Evolutionary conservation across 2,329 filamentous ascomycete genomes (phyloP), one percentile per base, ranked within the genome.

Genomic region (Neonectria sp.): DNA sequence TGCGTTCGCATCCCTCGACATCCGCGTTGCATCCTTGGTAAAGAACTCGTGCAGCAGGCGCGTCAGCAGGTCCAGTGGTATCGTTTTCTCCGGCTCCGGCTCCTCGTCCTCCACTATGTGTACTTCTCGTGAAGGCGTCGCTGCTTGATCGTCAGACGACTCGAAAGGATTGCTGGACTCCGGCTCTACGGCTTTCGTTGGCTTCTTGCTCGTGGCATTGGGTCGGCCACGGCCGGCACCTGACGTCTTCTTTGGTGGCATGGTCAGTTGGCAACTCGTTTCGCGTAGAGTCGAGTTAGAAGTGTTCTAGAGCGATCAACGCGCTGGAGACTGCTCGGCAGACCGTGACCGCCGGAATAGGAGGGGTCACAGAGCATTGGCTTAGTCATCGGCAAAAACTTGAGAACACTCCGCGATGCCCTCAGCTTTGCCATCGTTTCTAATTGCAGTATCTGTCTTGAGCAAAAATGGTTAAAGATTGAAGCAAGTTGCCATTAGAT

Each of bases 1-100:
- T 7, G 84, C 86, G 78, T 95, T 93, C 4, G 94, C 94, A 76
- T 95, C 93, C 74, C 89, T 91, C 8, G 91, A 91, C 71, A 97
- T 90, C 72, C 92, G 87, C 27, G 92, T 95, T 63, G 88, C 87
- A 55, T 92, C 88, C 67, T 88, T 86, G 73, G 92, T 86, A 77
- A 98, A 97, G 78, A 93, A 90, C 73, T 95, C 90, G 78, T 97
- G 92, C 37, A 98, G 84, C 4, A 98, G 83, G 40, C 90, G 88
- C 11, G 93, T 92, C 46, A 98, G 82, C 1, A 98, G 85, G 49
- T 93, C 90, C 4, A 88, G 85, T 0, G 95, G 93, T 31, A 98
- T 92, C 55, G 82, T 82, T 69, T 83, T 82, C 33, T 79, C 78
- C 8, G 81, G 76, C 12, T 81, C 80, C 0, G 79, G 77, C 13